These are phyloP conservation scores for Suillus subalutaceus DNA, from an alignment of 768 basidiomycete species.

Conservation along the genomic window DNA sequence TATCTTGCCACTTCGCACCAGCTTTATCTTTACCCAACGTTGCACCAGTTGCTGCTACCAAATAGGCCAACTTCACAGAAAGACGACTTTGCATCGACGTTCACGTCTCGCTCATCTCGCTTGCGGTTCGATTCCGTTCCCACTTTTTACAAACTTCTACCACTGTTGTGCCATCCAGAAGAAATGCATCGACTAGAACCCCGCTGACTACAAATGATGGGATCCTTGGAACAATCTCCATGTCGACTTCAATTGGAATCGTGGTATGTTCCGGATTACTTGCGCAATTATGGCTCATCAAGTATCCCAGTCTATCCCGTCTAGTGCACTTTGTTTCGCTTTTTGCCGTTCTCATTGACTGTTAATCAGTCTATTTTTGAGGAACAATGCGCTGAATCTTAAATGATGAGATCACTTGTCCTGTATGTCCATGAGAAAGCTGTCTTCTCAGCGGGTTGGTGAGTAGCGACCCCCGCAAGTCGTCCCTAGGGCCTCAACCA, in stretches of 20 bases:
- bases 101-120: not conserved
- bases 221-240: not conserved
- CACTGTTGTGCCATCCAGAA: not conserved
- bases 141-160: not conserved
- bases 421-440: not conserved
- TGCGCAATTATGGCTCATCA: not conserved
- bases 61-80: not conserved
- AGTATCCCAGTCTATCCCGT: not conserved
- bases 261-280: not conserved
- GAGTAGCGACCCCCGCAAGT: not conserved
- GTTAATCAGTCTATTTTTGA: not conserved
- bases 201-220: not conserved
- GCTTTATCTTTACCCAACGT: not conserved
- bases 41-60: not conserved
- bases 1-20: not conserved
- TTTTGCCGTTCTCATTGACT: not conserved
- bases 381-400: not conserved
- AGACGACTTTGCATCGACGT: not conserved
- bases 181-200: not conserved
- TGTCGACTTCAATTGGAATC: not conserved
- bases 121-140: not conserved
- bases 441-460: not conserved
- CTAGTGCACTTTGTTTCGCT: not conserved
- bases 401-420: not conserved
- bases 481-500: not conserved